Conservation (phyloP, 2,329 filamentous ascomycete genomes). For the Botrytis squamosa region DNA sequence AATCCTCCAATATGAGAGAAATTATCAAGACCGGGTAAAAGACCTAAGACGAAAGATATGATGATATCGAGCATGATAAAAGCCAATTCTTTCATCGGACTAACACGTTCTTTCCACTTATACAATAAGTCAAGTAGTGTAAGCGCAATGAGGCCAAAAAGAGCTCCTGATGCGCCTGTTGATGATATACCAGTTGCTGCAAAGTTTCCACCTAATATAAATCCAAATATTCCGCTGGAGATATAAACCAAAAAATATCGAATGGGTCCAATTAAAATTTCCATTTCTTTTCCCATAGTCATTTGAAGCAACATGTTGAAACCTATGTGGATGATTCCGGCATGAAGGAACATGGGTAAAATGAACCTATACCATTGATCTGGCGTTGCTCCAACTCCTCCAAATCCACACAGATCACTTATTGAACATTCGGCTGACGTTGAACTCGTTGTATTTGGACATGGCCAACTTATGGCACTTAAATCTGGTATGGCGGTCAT, state of each 20-base stretch:
- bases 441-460: constrained; percentile 72
- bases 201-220: constrained; percentile 92
- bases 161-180: constrained; percentile 81
- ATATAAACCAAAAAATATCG: constrained; percentile 90
- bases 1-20: constrained; percentile 97
- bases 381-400: constrained; percentile 54
- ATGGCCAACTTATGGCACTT: constrained; percentile 63
- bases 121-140: constrained; percentile 88
- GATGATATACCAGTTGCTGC: constrained; percentile 78
- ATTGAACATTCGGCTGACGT: constrained; percentile 66
- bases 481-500: constrained; percentile 62
- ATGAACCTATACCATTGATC: constrained; percentile 99
- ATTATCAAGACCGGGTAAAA: constrained; percentile 92
- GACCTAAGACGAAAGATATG: constrained; percentile 87
- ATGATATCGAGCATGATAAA: constrained; percentile 83
- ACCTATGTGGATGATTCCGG: constrained; percentile 88
- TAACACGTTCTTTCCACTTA: constrained; percentile 78
- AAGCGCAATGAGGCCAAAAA: constrained; percentile 91
- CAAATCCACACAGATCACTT: constrained; percentile 79
- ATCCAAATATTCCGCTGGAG: constrained; percentile 89
- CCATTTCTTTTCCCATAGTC: constrained; percentile 89
- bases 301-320: constrained; percentile 94
- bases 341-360: constrained; percentile 90
- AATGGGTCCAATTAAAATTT: constrained; percentile 81
- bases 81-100: constrained; percentile 78